Evolutionary conservation across 2,329 filamentous ascomycete species (phyloP), one percentile per base, ranked within the genome.

Genomic region (Ophiocordyceps camponoti-saundersi): DNA sequence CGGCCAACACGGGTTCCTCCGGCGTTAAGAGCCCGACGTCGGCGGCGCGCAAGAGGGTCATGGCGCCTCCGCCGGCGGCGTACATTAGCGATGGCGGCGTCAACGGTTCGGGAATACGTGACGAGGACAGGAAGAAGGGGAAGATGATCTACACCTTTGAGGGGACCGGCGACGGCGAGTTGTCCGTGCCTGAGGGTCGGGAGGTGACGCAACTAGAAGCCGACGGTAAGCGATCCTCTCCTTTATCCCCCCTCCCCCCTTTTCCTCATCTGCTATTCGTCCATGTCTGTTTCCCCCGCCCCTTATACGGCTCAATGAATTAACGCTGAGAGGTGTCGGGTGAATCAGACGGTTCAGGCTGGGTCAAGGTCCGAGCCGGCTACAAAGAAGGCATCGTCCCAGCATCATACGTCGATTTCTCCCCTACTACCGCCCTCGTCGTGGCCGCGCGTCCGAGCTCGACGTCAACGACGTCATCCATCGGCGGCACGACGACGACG

Each of bases 131-230:
- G 48, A 80, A 79, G 52, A 82, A 73, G 60, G 90, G 85, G 44
- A 93, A 82, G 64, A 94, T 96, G 89, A 55, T 95, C 1, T 98
- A 95, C 59, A 56, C 76, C 0, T 98, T 95, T 57, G 82, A 93
- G 52, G 84, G 82, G 10, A 82, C 72, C 46, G 83, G 82, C 1
- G 80, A 85, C 0, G 90, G 87, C 7, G 92, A 98, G 61, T 64
- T 96, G 15, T 80, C 78, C 1, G 79, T 95, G 1, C 65, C 78
- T 5, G 90, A 94, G 54, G 88, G 86, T 13, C 76, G 80, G 47
- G 82, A 93, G 10, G 74, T 98, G 29, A 68, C 69, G 0, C 73
- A 96, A 42, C 56, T 95, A 5, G 89, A 95, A 59, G 78, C 85
- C 18, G 93, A 98, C 66, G 87, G 88, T 94, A 76, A 69, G 79